These are phyloP conservation scores for Corchorus olitorius DNA, from an alignment of 345 rosid species.

Conservation along the genomic window DNA sequence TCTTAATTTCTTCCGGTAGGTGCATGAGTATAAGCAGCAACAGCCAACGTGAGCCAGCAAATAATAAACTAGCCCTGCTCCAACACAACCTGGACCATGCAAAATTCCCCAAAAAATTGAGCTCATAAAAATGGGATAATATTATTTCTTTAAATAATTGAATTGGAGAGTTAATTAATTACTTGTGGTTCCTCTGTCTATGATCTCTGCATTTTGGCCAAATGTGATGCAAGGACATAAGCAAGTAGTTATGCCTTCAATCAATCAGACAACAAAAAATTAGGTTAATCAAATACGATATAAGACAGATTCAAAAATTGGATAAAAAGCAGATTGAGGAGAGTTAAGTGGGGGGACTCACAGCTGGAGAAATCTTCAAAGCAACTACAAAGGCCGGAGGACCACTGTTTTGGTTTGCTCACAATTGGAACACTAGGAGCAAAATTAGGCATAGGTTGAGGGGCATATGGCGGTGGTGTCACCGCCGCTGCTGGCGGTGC, in stretches of 20 bases:
- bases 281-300: too few relatives aligned
- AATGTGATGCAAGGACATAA: constrained; percentile 28
- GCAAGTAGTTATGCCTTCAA: constrained; percentile 16
- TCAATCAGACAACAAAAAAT: too few relatives aligned
- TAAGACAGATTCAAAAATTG: too few relatives aligned
- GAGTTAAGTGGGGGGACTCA: not conserved
- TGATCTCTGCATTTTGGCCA: constrained; percentile 28
- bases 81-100: not conserved
- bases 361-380: constrained; percentile 28
- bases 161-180: constrained; percentile 19
- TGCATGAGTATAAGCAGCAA: not conserved
- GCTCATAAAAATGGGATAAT: too few relatives aligned
- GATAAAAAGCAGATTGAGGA: not conserved
- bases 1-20: not conserved
- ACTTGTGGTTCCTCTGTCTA: constrained; percentile 30
- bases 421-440: not conserved
- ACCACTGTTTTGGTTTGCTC: constrained; percentile 14
- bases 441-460: not conserved
- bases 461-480: not conserved
- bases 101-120: too few relatives aligned
- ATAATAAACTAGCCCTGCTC: not conserved
- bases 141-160: too few relatives aligned
- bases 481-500: not conserved
- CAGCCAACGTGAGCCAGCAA: not conserved
- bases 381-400: constrained; percentile 32